phyloP scores from a whole-genome alignment of 106 monocot genomes.

The Dioscorea alata region DNA sequence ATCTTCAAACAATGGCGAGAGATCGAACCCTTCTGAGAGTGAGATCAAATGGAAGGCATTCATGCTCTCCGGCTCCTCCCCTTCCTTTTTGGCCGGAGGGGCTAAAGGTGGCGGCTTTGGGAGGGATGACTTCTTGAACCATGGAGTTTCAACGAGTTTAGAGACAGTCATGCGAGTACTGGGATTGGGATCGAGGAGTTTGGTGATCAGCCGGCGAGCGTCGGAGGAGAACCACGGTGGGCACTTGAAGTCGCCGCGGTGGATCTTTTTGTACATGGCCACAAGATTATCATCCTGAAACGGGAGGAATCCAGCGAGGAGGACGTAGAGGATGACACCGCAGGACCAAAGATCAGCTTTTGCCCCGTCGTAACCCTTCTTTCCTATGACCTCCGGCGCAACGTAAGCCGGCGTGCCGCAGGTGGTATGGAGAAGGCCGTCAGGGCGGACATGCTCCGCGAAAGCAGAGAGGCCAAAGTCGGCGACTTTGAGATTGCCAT shows the following conservation, averaged over 20 bases:
- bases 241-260: slow-evolving; percentile 56
- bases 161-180: slow-evolving; percentile 44
- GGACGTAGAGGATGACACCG: slow-evolving; percentile 65
- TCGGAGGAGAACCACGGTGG: slow-evolving; percentile 74
- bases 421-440: slow-evolving; percentile 62
- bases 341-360: slow-evolving; percentile 78
- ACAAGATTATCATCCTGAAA: slow-evolving; percentile 56
- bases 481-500: slow-evolving; percentile 51
- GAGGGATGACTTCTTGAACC: slow-evolving; percentile 37
- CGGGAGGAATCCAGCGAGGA: slow-evolving; percentile 63
- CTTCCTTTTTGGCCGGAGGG: slow-evolving; percentile 6
- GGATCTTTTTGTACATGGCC: slow-evolving; percentile 67
- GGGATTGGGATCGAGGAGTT: slow-evolving; percentile 65
- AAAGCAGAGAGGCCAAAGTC: slow-evolving; percentile 70
- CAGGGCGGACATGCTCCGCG: slow-evolving; percentile 31
- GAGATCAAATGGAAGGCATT: slow-evolving; percentile 81
- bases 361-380: slow-evolving; percentile 66
- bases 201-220: slow-evolving; percentile 47
- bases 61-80: slow-evolving; percentile 35
- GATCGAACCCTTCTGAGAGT: slow-evolving; percentile 63
- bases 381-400: slow-evolving; percentile 56
- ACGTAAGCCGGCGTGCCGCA: slow-evolving; percentile 74
- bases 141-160: slow-evolving; percentile 43
- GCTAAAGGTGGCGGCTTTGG: background rate
- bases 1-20: slow-evolving; percentile 49